Percentiles rank a stretch among this genome's conserved stretches.
These are phyloP conservation scores for Dryas drummondii DNA, from an alignment of 306 rosid species.

Conservation along the genomic window DNA sequence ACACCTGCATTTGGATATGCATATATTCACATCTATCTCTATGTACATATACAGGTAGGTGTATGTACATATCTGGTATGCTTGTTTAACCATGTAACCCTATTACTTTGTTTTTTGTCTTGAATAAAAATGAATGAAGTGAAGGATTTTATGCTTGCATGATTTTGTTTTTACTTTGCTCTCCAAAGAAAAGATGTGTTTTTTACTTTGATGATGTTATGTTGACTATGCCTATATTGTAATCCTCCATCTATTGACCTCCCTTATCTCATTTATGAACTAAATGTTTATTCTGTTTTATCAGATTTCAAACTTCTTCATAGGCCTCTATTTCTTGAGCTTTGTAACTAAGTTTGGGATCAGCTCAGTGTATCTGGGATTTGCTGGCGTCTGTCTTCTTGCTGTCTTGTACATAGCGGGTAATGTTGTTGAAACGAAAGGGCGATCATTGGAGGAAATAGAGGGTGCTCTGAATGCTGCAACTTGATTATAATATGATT, in stretches of 20 bases:
- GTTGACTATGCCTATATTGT: background rate
- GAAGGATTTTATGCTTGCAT: background rate
- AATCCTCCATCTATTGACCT: background rate
- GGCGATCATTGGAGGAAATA: conserved; percentile 91
- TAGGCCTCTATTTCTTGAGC: conserved; percentile 94
- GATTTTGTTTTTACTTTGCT: background rate
- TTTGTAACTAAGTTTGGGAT: conserved; percentile 90
- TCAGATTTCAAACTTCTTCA: conserved; percentile 87
- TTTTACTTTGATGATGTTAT: background rate
- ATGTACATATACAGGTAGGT: too few species aligned
- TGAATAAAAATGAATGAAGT: background rate
- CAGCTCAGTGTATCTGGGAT: conserved; percentile 84
- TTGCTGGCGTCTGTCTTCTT: conserved; percentile 66
- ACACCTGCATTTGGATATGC: background rate
- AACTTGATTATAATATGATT: conserved; percentile 34
- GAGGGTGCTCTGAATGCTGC: conserved; percentile 72
- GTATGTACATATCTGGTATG: background rate
- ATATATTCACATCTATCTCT: background rate
- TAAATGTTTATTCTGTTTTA: conserved; percentile 11
- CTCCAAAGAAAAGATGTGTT: too few species aligned
- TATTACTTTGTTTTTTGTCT: background rate
- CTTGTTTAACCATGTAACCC: background rate
- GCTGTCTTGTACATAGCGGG: conserved; percentile 83
- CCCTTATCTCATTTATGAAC: conserved; percentile 7
- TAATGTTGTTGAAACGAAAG: conserved; percentile 93